Percentiles rank a stretch among this genome's conserved stretches.
Evolutionary conservation across 2,329 filamentous ascomycete genomes (phyloP).

Genomic region (Colletotrichum orchidophilum): DNA sequence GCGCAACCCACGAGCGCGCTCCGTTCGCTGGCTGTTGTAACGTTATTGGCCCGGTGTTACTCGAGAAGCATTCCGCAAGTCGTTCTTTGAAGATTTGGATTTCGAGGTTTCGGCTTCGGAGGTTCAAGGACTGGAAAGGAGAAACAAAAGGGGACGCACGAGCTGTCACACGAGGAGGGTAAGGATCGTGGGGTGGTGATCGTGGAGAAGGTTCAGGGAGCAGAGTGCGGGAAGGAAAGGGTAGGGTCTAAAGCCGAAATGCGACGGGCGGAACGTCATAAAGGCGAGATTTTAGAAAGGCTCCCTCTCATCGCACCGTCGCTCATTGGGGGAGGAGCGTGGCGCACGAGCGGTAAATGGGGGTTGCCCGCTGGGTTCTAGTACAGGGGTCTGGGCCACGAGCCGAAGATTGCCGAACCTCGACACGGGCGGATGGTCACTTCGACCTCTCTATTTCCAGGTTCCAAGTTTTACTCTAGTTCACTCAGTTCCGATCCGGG

Average conservation of each 20-base stretch:
- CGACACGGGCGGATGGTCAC: conserved; percentile 21
- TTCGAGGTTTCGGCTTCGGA: not conserved
- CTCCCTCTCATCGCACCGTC: conserved; percentile 29
- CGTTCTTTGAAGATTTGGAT: not conserved
- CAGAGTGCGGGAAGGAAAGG: conserved; percentile 13
- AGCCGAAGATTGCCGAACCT: conserved; percentile 35
- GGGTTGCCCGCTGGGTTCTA: conserved; percentile 7
- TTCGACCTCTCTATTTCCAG: not conserved
- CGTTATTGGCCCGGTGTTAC: not conserved
- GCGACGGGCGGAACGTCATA: conserved; percentile 33
- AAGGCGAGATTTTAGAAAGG: conserved; percentile 32
- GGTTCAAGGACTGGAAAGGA: not conserved
- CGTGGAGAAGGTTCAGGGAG: conserved; percentile 18
- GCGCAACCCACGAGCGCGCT: conserved; percentile 16
- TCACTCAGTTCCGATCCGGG: not conserved
- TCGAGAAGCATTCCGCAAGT: conserved; percentile 7
- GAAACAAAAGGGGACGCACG: not conserved
- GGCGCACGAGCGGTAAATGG: conserved; percentile 21
- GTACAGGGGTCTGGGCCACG: conserved; percentile 31
- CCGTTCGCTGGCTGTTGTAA: conserved; percentile 5
- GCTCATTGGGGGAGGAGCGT: conserved; percentile 9
- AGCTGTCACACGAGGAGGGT: not conserved
- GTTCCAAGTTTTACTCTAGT: not conserved
- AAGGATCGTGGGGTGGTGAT: conserved; percentile 27
- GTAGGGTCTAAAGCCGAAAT: conserved; percentile 29